phyloP scores from a whole-genome alignment of 805 yeast species.

The Priceomyces carsonii region DNA sequence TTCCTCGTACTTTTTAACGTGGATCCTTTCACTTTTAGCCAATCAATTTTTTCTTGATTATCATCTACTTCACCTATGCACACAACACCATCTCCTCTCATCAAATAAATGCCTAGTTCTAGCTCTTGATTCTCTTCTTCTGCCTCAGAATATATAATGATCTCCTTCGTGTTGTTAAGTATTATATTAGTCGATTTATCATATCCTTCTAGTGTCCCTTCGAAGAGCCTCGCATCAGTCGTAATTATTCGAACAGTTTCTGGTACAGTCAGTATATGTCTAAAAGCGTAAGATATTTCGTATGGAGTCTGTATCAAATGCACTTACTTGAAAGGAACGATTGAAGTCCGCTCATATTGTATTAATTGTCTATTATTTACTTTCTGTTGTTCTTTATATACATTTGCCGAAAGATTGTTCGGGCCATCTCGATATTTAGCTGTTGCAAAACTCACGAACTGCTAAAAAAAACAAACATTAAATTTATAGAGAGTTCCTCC shows the following conservation, averaged over 20 bases:
- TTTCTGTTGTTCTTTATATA: slow-evolving; percentile 2
- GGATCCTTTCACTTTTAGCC: slow-evolving; percentile 34
- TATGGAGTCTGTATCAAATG: too few species aligned
- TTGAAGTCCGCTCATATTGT: slow-evolving; percentile 30
- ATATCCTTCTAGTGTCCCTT: slow-evolving; percentile 52
- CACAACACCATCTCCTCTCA: slow-evolving; percentile 61
- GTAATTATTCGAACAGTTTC: slow-evolving; percentile 43
- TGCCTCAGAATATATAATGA: slow-evolving; percentile 46
- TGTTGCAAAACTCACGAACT: slow-evolving; percentile 7
- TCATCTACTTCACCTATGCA: slow-evolving; percentile 57
- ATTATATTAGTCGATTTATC: slow-evolving; percentile 67
- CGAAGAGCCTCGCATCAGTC: slow-evolving; percentile 45
- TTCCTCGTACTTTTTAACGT: slow-evolving; percentile 41
- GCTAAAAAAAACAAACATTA: too few species aligned
- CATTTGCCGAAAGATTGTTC: too few species aligned
- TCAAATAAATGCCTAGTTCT: slow-evolving; percentile 48
- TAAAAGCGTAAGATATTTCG: too few species aligned
- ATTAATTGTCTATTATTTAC: slow-evolving; percentile 18
- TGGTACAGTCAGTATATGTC: slow-evolving; percentile 20
- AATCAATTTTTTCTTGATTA: slow-evolving; percentile 43
- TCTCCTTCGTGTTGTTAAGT: slow-evolving; percentile 51
- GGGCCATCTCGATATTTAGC: neutral
- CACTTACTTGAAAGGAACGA: slow-evolving; percentile 35
- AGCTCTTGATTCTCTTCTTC: slow-evolving; percentile 40
- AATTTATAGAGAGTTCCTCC: too few species aligned